These are phyloP conservation scores for Mycena citricolor DNA, from an alignment of 1,284 basidiomycete genomes.

Conservation along the genomic window DNA sequence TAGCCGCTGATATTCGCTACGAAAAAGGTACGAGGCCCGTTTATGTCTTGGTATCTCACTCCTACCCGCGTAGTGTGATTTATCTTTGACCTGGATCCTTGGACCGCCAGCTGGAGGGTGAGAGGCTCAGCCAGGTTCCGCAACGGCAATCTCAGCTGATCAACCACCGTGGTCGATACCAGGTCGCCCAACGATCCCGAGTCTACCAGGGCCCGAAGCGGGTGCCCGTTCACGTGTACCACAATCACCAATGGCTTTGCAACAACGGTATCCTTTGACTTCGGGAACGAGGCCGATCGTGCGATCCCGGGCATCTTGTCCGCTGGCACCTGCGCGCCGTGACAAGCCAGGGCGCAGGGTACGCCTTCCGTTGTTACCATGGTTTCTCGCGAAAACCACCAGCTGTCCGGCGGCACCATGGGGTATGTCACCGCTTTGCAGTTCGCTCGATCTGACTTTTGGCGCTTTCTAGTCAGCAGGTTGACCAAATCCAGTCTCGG, in stretches of 20 bases:
- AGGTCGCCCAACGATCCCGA: slow-evolving; percentile 22
- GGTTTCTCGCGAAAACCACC: too few species aligned
- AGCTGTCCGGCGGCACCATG: too few species aligned
- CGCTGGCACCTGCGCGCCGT: too few species aligned
- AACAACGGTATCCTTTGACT: too few species aligned
- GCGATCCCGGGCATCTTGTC: too few species aligned
- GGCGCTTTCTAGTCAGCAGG: too few species aligned
- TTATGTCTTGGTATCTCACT: slow-evolving; percentile 18
- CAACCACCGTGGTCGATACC: slow-evolving; percentile 20
- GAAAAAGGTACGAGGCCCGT: slow-evolving; percentile 8
- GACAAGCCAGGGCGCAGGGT: too few species aligned
- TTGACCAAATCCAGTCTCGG: too few species aligned
- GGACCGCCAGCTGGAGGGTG: slow-evolving; percentile 28
- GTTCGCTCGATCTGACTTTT: too few species aligned
- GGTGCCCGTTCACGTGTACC: slow-evolving; percentile 7
- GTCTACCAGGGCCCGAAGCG: slow-evolving; percentile 16
- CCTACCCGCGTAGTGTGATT: slow-evolving; percentile 7
- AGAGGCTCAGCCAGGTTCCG: slow-evolving; percentile 26
- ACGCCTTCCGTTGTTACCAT: too few species aligned
- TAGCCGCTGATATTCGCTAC: slow-evolving; percentile 25
- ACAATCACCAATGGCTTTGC: slow-evolving; percentile 18
- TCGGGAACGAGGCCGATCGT: too few species aligned
- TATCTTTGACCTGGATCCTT: slow-evolving; percentile 27
- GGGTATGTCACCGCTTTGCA: too few species aligned
- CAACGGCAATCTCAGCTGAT: slow-evolving; percentile 18